These are phyloP conservation scores for Phytophthora constricta DNA, from an alignment of 352 stramenopile species.

Conservation along the genomic window DNA sequence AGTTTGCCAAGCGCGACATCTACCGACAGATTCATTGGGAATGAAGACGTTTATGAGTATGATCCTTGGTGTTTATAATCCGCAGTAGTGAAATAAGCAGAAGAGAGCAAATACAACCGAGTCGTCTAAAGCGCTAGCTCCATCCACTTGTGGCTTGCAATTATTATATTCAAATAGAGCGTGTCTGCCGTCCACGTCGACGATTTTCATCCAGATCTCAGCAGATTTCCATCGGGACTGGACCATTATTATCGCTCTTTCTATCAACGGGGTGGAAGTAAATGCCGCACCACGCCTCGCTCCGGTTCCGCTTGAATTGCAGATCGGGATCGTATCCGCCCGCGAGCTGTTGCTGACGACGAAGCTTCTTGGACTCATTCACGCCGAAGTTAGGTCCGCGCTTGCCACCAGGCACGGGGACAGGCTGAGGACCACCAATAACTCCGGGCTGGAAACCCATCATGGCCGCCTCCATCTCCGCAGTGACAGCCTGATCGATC, in stretches of 20 bases:
- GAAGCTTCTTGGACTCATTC: conserved; percentile 82
- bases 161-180: too few species aligned
- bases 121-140: too few species aligned
- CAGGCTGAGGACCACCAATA: conserved; percentile 72
- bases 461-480: conserved; percentile 90
- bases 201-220: too few species aligned
- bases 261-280: conserved; percentile 69
- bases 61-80: too few species aligned
- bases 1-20: conserved; percentile 27
- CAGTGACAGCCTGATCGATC: conserved; percentile 87
- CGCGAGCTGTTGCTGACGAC: conserved; percentile 78
- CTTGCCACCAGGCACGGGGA: conserved; percentile 83
- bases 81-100: too few species aligned
- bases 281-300: conserved; percentile 79
- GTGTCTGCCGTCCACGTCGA: too few species aligned
- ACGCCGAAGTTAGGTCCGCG: conserved; percentile 78
- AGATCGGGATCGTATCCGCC: conserved; percentile 82
- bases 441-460: conserved; percentile 87
- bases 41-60: too few species aligned
- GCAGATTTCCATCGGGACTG: conserved; percentile 62
- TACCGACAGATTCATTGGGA: conserved; percentile 44
- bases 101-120: too few species aligned
- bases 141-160: too few species aligned
- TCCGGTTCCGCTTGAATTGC: conserved; percentile 81
- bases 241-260: conserved; percentile 25